These are phyloP conservation scores for Blastomyces silverae DNA, from an alignment of 2,329 filamentous ascomycete species.

Conservation along the genomic window DNA sequence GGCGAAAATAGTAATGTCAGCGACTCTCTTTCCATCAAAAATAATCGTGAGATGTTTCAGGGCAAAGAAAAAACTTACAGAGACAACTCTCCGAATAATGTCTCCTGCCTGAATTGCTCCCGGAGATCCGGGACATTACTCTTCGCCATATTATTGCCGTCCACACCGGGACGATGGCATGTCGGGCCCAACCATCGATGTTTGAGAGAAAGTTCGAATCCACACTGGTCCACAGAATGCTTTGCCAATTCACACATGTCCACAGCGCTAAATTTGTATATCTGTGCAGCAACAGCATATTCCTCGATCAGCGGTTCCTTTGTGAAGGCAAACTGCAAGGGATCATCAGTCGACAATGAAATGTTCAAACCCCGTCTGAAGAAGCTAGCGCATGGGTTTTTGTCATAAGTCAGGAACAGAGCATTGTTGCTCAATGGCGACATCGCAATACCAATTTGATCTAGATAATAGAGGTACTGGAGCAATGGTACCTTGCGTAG, in stretches of 20 bases:
- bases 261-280: conserved; percentile 92
- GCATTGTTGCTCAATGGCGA: conserved; percentile 98
- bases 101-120: conserved; percentile 83
- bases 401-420: conserved; percentile 89
- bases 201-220: conserved; percentile 84
- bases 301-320: conserved; percentile 98
- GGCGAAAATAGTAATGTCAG: neutral
- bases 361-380: conserved; percentile 94
- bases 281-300: conserved; percentile 95
- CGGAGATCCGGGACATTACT: conserved; percentile 93
- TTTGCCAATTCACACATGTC: conserved; percentile 99
- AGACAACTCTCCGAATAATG: conserved; percentile 70
- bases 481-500: conserved; percentile 89
- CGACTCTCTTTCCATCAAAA: neutral
- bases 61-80: conserved; percentile 53
- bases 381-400: conserved; percentile 93
- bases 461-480: conserved; percentile 96
- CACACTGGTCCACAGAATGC: conserved; percentile 90
- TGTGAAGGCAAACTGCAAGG: conserved; percentile 94
- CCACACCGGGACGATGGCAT: conserved; percentile 69
- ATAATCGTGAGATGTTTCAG: neutral
- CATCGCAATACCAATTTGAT: conserved; percentile 98
- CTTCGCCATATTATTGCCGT: conserved; percentile 88
- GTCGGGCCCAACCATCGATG: conserved; percentile 81
- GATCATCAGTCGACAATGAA: conserved; percentile 92